A percentile compares a stretch with the other conserved stretches of the same genome.
phyloP scores from a whole-genome alignment of 2,329 filamentous ascomycete genomes.

The Aspergillus hortae region DNA sequence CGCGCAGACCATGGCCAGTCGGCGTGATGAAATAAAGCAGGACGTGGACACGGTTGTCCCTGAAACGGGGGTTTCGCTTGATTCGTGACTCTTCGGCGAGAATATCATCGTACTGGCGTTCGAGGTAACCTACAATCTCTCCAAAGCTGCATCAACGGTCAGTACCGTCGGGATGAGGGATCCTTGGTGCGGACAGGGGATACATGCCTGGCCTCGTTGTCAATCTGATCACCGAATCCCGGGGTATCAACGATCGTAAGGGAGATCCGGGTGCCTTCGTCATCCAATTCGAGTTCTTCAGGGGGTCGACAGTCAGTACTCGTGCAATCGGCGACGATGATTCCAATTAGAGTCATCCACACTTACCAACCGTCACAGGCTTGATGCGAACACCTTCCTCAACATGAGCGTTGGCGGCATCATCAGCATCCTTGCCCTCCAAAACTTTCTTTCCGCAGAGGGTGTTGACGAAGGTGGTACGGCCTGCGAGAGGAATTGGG shows the following conservation, averaged over 20 bases:
- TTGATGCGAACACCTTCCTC: conserved; percentile 99
- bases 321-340: neutral
- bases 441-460: conserved; percentile 95
- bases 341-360: neutral
- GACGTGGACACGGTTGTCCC: conserved; percentile 97
- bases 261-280: conserved; percentile 97
- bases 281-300: conserved; percentile 87
- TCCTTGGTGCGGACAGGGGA: conserved; percentile 2
- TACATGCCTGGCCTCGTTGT: conserved; percentile 91
- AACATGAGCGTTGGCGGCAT: conserved; percentile 79
- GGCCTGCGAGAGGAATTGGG: conserved; percentile 55
- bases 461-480: conserved; percentile 99
- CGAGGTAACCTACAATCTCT: conserved; percentile 96
- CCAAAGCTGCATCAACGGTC: conserved; percentile 65
- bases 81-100: conserved; percentile 98
- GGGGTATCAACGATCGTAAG: conserved; percentile 98
- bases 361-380: conserved; percentile 91
- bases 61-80: conserved; percentile 99
- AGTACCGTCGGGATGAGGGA: conserved; percentile 13
- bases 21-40: conserved; percentile 99
- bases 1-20: conserved; percentile 93
- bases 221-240: conserved; percentile 97
- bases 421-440: conserved; percentile 86
- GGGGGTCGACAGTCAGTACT: neutral
- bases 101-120: conserved; percentile 99